Evolutionary conservation across 352 stramenopile genomes (phyloP).

Genomic region (Phytopythium litorale): DNA sequence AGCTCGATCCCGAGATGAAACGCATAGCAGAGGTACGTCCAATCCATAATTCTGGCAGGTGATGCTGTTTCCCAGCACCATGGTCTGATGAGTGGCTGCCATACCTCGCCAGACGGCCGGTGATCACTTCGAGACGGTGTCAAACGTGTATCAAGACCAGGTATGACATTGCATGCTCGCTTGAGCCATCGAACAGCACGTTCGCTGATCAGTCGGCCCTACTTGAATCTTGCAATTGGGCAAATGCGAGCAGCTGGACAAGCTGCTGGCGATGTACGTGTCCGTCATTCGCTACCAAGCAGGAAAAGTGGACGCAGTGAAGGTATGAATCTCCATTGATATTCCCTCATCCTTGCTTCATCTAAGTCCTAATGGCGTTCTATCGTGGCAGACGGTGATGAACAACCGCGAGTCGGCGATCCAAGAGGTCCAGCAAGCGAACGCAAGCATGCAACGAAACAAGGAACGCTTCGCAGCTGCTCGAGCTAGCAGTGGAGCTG

Average conservation of each 20-base stretch:
- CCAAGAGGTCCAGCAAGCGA: constrained; percentile 85
- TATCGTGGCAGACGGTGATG: constrained; percentile 65
- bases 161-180: constrained; percentile 16
- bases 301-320: constrained; percentile 83
- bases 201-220: neutral
- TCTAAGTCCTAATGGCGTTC: neutral
- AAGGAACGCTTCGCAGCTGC: constrained; percentile 86
- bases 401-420: constrained; percentile 84
- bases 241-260: constrained; percentile 49
- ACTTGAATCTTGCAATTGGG: neutral
- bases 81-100: neutral
- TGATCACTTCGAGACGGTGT: constrained; percentile 83
- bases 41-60: neutral
- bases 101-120: constrained; percentile 39
- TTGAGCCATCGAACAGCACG: neutral
- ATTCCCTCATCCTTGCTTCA: neutral
- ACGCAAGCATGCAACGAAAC: constrained; percentile 86
- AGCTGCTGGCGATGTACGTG: constrained; percentile 82
- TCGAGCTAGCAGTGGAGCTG: constrained; percentile 76
- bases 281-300: constrained; percentile 83
- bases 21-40: constrained; percentile 51
- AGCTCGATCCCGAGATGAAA: constrained; percentile 71
- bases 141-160: constrained; percentile 86
- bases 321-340: constrained; percentile 31
- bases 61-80: neutral